These are phyloP conservation scores for Penicillium arizonense DNA, from an alignment of 495 filamentous ascomycete genomes.

Conservation along the genomic window DNA sequence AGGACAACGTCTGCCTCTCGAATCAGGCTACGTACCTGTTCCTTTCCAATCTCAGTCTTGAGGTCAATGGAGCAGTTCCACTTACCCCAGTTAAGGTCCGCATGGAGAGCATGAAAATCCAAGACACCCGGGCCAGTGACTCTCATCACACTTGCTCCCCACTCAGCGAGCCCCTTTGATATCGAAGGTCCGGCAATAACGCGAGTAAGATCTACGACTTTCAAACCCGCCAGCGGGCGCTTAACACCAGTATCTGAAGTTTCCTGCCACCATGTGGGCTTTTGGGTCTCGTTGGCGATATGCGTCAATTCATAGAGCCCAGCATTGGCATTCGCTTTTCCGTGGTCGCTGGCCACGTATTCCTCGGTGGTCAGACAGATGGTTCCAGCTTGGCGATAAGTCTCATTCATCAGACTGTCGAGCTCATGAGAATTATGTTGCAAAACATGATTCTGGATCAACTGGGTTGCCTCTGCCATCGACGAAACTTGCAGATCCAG, in stretches of 20 bases:
- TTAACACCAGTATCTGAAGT: conserved; percentile 11
- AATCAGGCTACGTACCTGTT: conserved; percentile 42
- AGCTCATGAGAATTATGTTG: conserved; percentile 22
- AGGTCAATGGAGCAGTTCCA: conserved; percentile 51
- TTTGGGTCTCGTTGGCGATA: conserved; percentile 24
- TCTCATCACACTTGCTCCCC: conserved; percentile 56
- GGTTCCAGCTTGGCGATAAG: conserved; percentile 52
- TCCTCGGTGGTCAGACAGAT: conserved; percentile 48
- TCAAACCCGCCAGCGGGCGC: conserved; percentile 8
- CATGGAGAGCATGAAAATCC: conserved; percentile 43
- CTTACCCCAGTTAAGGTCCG: conserved; percentile 56
- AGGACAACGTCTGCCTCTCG: conserved; percentile 56
- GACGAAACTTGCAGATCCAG: conserved; percentile 5
- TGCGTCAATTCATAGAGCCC: conserved; percentile 46
- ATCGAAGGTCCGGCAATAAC: conserved; percentile 49
- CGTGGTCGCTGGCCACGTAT: conserved; percentile 46
- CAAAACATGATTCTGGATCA: conserved; percentile 1
- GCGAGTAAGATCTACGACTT: conserved; percentile 58
- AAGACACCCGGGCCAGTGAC: conserved; percentile 54
- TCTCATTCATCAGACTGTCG: conserved; percentile 44
- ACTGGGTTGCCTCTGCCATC: background rate
- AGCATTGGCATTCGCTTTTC: conserved; percentile 48
- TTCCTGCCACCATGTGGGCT: conserved; percentile 42
- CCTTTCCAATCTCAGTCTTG: conserved; percentile 40
- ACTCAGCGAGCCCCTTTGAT: conserved; percentile 52